phyloP scores from a whole-genome alignment of 768 basidiomycete species.

The Mycena metata region DNA sequence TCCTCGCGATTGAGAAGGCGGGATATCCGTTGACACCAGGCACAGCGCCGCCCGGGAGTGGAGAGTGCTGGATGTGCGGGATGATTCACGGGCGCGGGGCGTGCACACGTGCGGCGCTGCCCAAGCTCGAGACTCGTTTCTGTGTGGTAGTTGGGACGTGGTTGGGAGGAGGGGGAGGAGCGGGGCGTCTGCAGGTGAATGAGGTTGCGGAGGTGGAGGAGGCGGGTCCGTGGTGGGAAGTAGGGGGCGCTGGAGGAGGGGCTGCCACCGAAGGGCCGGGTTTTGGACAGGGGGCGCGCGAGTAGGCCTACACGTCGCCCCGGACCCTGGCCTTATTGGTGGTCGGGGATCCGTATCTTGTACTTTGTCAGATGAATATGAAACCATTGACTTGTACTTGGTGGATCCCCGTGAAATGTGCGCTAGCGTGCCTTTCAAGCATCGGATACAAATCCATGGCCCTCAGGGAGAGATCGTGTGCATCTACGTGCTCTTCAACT shows the following conservation, averaged over 20 bases:
- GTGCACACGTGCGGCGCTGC: too few relatives aligned
- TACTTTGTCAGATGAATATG: not conserved
- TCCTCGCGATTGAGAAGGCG: too few relatives aligned
- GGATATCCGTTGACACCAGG: too few relatives aligned
- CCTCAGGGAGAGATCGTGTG: not conserved
- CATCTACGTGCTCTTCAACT: not conserved
- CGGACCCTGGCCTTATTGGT: slow-evolving; percentile 10
- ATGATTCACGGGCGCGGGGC: too few relatives aligned
- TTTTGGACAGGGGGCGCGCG: not conserved
- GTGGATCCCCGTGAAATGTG: not conserved
- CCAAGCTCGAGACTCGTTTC: too few relatives aligned
- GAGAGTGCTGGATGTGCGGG: too few relatives aligned
- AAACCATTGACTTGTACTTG: slow-evolving; percentile 17
- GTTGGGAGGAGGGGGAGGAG: not conserved
- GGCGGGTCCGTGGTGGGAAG: slow-evolving; percentile 7
- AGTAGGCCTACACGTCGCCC: not conserved
- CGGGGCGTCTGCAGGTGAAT: not conserved
- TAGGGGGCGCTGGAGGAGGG: not conserved
- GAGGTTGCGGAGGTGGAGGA: slow-evolving; percentile 1
- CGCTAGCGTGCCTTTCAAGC: not conserved
- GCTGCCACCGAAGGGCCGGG: not conserved
- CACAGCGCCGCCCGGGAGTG: too few relatives aligned
- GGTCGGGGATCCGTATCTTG: slow-evolving; percentile 5
- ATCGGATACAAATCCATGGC: not conserved
- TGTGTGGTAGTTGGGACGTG: too few relatives aligned